Percentiles rank a stretch among this genome's conserved stretches.
Evolutionary conservation across 257 asterid species (phyloP).

Genomic region (Scutellaria baicalensis): DNA sequence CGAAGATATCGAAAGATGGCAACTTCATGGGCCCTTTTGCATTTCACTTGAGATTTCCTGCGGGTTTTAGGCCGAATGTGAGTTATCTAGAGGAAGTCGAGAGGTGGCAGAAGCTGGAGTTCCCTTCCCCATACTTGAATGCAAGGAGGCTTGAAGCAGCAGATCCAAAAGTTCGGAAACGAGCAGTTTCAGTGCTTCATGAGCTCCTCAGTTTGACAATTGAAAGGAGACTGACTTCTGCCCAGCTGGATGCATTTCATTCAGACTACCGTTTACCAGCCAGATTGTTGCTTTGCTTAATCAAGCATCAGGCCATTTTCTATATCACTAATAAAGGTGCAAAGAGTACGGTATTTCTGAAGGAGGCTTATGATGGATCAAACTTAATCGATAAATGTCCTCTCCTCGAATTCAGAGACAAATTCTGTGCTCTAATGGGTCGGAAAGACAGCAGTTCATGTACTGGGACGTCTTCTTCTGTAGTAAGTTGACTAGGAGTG

Average conservation of each 20-base stretch:
- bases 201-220: constrained; percentile 87
- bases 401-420: constrained; percentile 49
- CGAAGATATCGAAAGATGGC: constrained; percentile 64
- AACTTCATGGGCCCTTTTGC: constrained; percentile 69
- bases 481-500: constrained; percentile 5
- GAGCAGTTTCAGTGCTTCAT: constrained; percentile 84
- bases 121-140: constrained; percentile 94
- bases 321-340: constrained; percentile 83
- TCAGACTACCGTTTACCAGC: constrained; percentile 66
- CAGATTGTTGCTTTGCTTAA: constrained; percentile 69
- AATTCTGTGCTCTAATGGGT: constrained; percentile 55
- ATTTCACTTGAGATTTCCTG: constrained; percentile 60
- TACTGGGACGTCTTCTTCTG: constrained; percentile 11
- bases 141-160: constrained; percentile 59
- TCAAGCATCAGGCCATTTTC: constrained; percentile 81
- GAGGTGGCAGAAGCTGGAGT: constrained; percentile 92
- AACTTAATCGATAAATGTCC: constrained; percentile 56
- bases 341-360: constrained; percentile 70
- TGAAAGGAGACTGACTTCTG: constrained; percentile 81
- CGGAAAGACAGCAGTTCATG: constrained; percentile 34
- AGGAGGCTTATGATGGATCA: constrained; percentile 82
- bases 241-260: constrained; percentile 84
- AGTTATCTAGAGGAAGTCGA: constrained; percentile 67
- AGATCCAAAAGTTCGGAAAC: constrained; percentile 74
- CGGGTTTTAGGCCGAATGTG: constrained; percentile 82